Percentiles rank a stretch among this genome's conserved stretches.
Evolutionary conservation across 1,284 basidiomycete species (phyloP).

Genomic region (Tranzscheliella williamsii): DNA sequence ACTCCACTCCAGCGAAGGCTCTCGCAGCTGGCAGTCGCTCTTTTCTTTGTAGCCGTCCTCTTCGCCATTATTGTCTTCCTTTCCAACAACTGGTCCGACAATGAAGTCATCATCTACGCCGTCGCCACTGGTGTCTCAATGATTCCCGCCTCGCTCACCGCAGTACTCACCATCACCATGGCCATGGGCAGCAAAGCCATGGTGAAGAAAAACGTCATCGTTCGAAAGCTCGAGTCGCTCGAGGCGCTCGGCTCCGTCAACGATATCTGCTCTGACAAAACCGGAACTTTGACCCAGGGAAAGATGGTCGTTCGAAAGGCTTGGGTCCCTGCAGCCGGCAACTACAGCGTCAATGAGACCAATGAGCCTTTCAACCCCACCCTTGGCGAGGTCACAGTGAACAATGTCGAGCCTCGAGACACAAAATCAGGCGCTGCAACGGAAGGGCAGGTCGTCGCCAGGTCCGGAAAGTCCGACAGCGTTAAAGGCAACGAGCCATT

Average conservation of each 20-base stretch:
- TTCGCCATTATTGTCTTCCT: conserved; percentile 62
- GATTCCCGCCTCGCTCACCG: conserved; percentile 64
- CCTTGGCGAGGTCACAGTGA: conserved; percentile 61
- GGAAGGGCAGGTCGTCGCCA: conserved; percentile 62
- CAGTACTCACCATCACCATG: conserved; percentile 62
- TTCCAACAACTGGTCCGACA: conserved; percentile 60
- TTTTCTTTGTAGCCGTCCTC: conserved; percentile 57
- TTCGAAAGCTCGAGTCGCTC: conserved; percentile 63
- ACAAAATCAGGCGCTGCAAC: conserved; percentile 13
- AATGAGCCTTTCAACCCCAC: conserved; percentile 59
- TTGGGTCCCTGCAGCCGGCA: conserved; percentile 55
- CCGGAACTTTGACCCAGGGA: conserved; percentile 59
- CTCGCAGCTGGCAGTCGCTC: conserved; percentile 59
- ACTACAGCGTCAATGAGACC: conserved; percentile 51
- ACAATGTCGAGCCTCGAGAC: conserved; percentile 47
- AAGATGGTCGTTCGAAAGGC: conserved; percentile 58
- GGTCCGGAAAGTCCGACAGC: conserved; percentile 43
- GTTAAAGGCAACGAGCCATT: conserved; percentile 39
- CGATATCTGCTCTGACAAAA: conserved; percentile 61
- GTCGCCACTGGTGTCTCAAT: conserved; percentile 67
- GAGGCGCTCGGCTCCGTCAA: conserved; percentile 59
- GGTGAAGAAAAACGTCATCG: conserved; percentile 66
- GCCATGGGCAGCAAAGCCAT: conserved; percentile 67
- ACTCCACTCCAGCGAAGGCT: conserved; percentile 61
- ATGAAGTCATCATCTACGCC: conserved; percentile 59